phyloP scores from a whole-genome alignment of 139 green algal species.

The Chlorella sp. region DNA sequence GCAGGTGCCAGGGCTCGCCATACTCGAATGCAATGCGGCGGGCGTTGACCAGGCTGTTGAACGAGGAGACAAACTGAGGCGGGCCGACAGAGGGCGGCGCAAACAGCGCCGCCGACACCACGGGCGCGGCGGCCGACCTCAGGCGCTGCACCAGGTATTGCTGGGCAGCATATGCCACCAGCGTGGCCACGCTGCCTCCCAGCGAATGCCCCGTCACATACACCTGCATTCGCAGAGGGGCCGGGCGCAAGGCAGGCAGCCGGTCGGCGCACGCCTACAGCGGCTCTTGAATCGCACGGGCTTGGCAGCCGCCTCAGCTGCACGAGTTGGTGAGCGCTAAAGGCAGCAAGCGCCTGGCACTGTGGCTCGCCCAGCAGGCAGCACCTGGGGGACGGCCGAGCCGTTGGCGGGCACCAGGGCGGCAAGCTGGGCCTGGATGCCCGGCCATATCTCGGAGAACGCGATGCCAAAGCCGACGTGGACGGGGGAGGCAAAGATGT shows the following conservation, averaged over 20 bases:
- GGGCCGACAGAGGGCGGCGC: constrained; percentile 1
- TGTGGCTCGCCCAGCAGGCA: too few relatives aligned
- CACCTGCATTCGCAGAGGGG: too few relatives aligned
- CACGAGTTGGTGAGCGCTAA: too few relatives aligned
- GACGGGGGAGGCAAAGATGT: background rate
- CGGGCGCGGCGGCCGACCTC: background rate
- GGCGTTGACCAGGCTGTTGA: constrained; percentile 13
- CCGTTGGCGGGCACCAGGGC: background rate
- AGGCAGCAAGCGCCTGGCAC: too few relatives aligned
- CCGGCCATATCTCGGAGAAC: constrained; percentile 1
- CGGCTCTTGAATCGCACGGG: too few relatives aligned
- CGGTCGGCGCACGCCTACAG: too few relatives aligned
- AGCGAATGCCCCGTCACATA: constrained; percentile 8
- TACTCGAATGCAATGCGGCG: constrained; percentile 9
- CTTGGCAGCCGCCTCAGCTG: too few relatives aligned
- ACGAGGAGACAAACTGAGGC: background rate
- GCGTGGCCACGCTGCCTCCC: background rate
- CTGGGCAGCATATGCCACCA: constrained; percentile 7
- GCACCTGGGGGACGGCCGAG: too few relatives aligned
- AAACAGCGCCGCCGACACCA: background rate
- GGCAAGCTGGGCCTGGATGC: background rate
- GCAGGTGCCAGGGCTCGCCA: too few relatives aligned
- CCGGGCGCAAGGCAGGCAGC: too few relatives aligned
- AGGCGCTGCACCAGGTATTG: background rate
- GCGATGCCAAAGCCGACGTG: background rate